Conservation (phyloP, 2,329 filamentous ascomycete genomes). For the Didymellaceae sp. region DNA sequence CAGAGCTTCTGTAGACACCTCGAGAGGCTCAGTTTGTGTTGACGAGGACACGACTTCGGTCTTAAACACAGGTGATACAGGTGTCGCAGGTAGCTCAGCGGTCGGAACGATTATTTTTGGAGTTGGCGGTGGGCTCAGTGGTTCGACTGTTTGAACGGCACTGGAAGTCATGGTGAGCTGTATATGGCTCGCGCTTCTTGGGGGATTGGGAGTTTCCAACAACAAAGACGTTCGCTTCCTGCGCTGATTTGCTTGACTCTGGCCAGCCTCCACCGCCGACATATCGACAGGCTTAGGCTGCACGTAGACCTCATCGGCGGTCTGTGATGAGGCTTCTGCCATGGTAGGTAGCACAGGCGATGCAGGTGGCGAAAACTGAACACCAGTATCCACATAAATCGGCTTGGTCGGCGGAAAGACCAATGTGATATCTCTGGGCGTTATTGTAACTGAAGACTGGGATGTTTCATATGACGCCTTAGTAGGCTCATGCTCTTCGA, state of each 20-base stretch:
- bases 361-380: conserved; percentile 83
- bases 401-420: conserved; percentile 46
- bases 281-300: conserved; percentile 34
- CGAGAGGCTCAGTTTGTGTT: conserved; percentile 64
- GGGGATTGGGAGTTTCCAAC: conserved; percentile 18
- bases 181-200: conserved; percentile 22
- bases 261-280: conserved; percentile 68
- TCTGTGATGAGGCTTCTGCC: conserved; percentile 32
- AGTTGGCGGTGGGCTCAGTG: conserved; percentile 69
- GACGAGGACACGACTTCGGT: conserved; percentile 61
- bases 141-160: conserved; percentile 67
- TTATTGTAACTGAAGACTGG: conserved; percentile 31
- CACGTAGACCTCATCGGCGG: conserved; percentile 28
- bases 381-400: conserved; percentile 74
- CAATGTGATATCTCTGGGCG: conserved; percentile 37
- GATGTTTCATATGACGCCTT: conserved; percentile 32
- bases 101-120: conserved; percentile 55
- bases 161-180: conserved; percentile 66
- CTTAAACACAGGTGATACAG: conserved; percentile 43
- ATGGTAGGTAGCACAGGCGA: conserved; percentile 64
- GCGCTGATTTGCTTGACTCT: conserved; percentile 73
- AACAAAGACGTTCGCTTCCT: conserved; percentile 67
- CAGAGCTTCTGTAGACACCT: conserved; percentile 40
- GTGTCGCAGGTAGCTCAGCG: conserved; percentile 50
- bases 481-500: conserved; percentile 33